Percentiles rank a stretch among this genome's conserved stretches.
These are phyloP conservation scores for Xerocomellus amylosporus DNA, from an alignment of 768 basidiomycete species.

Conservation along the genomic window DNA sequence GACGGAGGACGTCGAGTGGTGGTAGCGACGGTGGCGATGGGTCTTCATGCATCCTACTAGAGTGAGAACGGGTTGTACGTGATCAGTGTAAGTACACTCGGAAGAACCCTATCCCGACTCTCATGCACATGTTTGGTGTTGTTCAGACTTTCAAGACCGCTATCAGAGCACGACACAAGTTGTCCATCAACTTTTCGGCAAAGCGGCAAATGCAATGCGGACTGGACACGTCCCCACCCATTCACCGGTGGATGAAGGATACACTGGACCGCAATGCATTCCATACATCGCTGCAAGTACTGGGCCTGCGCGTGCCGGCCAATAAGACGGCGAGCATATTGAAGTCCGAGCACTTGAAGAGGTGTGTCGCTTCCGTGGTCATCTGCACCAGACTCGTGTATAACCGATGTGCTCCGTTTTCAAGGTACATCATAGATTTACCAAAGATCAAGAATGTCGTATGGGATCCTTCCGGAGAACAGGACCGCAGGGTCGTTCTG, in stretches of 20 bases:
- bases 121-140: conserved; percentile 16
- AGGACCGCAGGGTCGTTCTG: conserved; percentile 61
- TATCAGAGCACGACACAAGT: conserved; percentile 4
- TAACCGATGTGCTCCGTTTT: conserved; percentile 5
- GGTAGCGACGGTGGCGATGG: conserved; percentile 17
- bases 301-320: conserved; percentile 65
- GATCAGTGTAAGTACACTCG: not conserved
- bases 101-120: not conserved
- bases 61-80: not conserved
- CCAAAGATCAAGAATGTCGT: conserved; percentile 66
- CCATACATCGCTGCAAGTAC: conserved; percentile 57
- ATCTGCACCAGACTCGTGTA: conserved; percentile 6
- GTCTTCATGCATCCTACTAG: not conserved
- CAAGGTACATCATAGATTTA: conserved; percentile 61
- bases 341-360: conserved; percentile 55
- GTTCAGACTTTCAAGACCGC: conserved; percentile 5
- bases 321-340: conserved; percentile 53
- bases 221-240: conserved; percentile 44
- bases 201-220: conserved; percentile 16
- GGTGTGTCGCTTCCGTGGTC: conserved; percentile 39
- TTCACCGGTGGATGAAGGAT: conserved; percentile 48
- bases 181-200: not conserved
- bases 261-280: conserved; percentile 66
- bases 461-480: conserved; percentile 45
- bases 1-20: conserved; percentile 47